phyloP scores from a whole-genome alignment of 768 basidiomycete genomes.

The Lentinula boryana region DNA sequence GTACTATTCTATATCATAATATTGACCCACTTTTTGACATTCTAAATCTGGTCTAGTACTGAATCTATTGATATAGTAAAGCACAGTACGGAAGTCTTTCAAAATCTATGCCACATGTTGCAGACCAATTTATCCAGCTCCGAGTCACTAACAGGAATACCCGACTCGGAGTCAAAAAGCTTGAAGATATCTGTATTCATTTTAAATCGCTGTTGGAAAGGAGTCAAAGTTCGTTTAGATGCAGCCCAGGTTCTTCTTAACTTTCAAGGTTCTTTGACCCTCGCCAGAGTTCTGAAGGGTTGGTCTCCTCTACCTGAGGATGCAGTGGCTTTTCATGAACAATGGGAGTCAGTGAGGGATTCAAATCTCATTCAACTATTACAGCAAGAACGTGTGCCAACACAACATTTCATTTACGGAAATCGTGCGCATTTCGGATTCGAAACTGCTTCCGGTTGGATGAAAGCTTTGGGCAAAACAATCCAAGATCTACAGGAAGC shows the following conservation, averaged over 20 bases:
- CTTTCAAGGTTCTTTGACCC: not conserved
- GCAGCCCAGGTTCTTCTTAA: not conserved
- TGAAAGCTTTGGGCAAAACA: not conserved
- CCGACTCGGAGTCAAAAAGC: too few relatives aligned
- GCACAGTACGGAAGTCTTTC: not conserved
- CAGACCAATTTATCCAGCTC: not conserved
- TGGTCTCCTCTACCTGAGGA: not conserved
- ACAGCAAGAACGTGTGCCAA: not conserved
- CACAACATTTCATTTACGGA: not conserved
- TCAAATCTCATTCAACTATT: not conserved
- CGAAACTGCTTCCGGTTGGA: slow-evolving; percentile 1
- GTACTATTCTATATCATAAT: not conserved
- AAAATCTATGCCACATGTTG: not conserved
- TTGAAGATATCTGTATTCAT: not conserved
- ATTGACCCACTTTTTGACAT: not conserved
- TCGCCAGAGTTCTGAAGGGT: not conserved
- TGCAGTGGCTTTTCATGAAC: not conserved
- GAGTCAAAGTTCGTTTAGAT: not conserved
- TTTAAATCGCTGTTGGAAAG: not conserved
- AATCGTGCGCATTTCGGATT: not conserved
- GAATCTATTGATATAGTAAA: not conserved
- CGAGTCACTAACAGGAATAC: not conserved
- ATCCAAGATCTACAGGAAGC: not conserved
- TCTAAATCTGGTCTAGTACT: not conserved
- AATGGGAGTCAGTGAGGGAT: not conserved